Evolutionary conservation across 169 alveolate species (phyloP), one percentile per base, ranked within the genome.

Genomic region (Cystoisospora suis): DNA sequence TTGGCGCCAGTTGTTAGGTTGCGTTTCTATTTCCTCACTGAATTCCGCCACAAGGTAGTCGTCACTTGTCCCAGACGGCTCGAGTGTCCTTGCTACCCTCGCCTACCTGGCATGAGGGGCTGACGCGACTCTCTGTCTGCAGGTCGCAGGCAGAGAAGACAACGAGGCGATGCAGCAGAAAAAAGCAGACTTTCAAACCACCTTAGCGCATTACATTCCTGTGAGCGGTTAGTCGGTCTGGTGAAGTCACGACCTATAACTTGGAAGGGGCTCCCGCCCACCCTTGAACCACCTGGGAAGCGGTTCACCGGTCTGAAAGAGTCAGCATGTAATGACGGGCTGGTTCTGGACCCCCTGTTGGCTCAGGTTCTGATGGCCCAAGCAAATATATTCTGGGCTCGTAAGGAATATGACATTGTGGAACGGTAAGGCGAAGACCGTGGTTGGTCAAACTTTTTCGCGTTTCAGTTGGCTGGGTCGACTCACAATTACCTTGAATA

Each of bases 301-400:
- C n/a, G n/a, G n/a, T n/a, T n/a, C n/a, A n/a, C n/a, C n/a, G n/a
- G n/a, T n/a, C n/a, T n/a, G n/a, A n/a, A n/a, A n/a, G n/a, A n/a
- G n/a, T n/a, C n/a, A n/a, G n/a, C n/a, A n/a, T n/a, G n/a, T n/a
- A n/a, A n/a, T n/a, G n/a, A n/a, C n/a, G n/a, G n/a, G n/a, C n/a
- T n/a, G n/a, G n/a, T n/a, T n/a, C n/a, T n/a, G n/a, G n/a, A n/a
- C n/a, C n/a, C n/a, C n/a, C n/a, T n/a, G n/a, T n/a, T n/a, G n/a
- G n/a, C n/a, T n/a, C 75, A 61, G 75, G 29, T 61, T 61, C 23
- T 70, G 49, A 70, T 70, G 46, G 81, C 81, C 3, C 81, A 70
- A 32, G 81, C 81, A 34, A 61, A 61, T 15, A 61, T 61, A 6
- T 27, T n/a, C 29, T 32, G 2, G 15, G 75, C 27, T 6, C 75